These are phyloP conservation scores for Ophiobolus disseminans DNA, from an alignment of 2,329 filamentous ascomycete species.

Conservation along the genomic window DNA sequence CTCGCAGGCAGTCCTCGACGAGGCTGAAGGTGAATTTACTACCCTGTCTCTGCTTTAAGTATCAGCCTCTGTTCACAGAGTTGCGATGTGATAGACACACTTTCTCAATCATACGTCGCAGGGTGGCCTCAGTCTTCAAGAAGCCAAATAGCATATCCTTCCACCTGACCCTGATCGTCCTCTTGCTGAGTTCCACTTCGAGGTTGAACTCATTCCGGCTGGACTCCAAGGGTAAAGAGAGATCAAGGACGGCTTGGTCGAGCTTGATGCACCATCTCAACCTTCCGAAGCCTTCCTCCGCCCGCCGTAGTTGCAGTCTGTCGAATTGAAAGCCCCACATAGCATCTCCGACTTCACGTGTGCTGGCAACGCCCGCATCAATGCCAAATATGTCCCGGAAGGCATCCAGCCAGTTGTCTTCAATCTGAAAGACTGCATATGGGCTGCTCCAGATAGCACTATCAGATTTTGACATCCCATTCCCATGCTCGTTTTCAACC, in stretches of 20 bases:
- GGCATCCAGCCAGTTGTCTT: constrained; percentile 23
- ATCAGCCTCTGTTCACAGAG: not conserved
- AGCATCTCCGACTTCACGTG: not conserved
- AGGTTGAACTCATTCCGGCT: constrained; percentile 13
- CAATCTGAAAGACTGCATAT: constrained; percentile 33
- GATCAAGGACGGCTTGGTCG: constrained; percentile 35
- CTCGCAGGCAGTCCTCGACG: constrained; percentile 38
- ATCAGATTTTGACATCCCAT: not conserved
- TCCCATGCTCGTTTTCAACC: constrained; percentile 1
- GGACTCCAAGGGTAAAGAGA: constrained; percentile 22
- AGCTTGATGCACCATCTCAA: constrained; percentile 37
- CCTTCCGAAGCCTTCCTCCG: constrained; percentile 22
- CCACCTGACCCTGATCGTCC: constrained; percentile 27
- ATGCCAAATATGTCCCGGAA: constrained; percentile 6
- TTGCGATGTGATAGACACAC: constrained; percentile 5
- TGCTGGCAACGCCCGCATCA: not conserved
- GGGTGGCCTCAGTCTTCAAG: constrained; percentile 28
- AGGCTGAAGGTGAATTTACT: constrained; percentile 28
- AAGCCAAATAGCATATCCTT: constrained; percentile 30
- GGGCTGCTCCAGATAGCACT: constrained; percentile 21
- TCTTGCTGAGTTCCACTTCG: constrained; percentile 9
- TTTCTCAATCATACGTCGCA: constrained; percentile 30
- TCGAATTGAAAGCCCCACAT: constrained; percentile 7
- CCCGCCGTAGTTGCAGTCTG: constrained; percentile 10
- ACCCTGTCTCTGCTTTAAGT: constrained; percentile 16